Percentiles rank a stretch among this genome's conserved stretches.
These are phyloP conservation scores for Geotrichum phurueaensis DNA, from an alignment of 1,139 yeast genomes.

Conservation along the genomic window DNA sequence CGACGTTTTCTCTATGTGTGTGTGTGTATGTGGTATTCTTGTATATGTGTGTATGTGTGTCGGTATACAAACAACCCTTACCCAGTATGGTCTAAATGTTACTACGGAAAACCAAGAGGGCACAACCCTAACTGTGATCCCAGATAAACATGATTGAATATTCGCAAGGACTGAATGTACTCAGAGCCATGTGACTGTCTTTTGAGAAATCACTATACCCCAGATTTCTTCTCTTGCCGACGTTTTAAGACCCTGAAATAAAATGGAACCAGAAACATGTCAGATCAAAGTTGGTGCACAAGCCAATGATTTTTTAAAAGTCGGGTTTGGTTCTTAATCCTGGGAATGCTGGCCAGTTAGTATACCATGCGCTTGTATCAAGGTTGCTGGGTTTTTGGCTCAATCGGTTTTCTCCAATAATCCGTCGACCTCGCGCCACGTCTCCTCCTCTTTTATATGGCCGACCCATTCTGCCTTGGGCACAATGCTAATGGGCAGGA, in stretches of 20 bases:
- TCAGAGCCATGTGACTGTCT: not conserved
- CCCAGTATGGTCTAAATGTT: not conserved
- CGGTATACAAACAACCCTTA: not conserved
- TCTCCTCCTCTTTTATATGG: conserved; percentile 32
- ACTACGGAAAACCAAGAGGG: not conserved
- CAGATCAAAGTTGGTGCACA: not conserved
- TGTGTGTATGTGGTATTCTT: not conserved
- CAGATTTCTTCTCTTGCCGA: not conserved
- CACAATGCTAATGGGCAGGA: conserved; percentile 35
- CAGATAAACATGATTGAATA: not conserved
- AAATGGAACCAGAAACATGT: not conserved
- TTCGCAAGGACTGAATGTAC: not conserved
- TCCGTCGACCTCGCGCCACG: conserved; percentile 28
- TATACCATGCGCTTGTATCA: not conserved
- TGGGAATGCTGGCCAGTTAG: not conserved
- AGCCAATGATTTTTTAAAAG: not conserved
- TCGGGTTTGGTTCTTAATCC: not conserved
- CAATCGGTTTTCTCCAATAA: not conserved
- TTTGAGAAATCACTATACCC: not conserved
- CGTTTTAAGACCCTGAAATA: not conserved
- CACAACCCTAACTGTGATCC: not conserved
- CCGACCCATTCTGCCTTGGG: conserved; percentile 36
- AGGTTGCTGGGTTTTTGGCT: not conserved
- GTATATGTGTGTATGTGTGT: too few species aligned
- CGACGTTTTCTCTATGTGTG: too few species aligned